phyloP scores from a whole-genome alignment of 2,329 filamentous ascomycete genomes.

The Plenodomus lindquistii region DNA sequence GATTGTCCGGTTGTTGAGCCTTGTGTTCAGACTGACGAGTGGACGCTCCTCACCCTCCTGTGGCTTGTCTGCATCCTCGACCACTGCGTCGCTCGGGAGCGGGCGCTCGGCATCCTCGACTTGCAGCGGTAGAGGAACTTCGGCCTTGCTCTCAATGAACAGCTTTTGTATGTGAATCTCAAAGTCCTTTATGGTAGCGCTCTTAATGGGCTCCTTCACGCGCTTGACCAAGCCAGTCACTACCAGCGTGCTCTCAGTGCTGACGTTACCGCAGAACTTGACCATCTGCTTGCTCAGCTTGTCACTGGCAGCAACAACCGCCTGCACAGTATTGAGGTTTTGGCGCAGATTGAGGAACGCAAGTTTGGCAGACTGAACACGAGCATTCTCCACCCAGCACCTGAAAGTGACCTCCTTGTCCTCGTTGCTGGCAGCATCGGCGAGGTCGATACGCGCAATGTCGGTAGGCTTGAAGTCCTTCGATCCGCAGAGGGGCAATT shows the following conservation, averaged over 20 bases:
- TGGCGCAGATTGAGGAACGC: constrained; percentile 85
- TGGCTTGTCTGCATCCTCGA: constrained; percentile 54
- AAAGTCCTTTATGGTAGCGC: constrained; percentile 74
- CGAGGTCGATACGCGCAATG: constrained; percentile 63
- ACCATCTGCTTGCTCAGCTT: constrained; percentile 84
- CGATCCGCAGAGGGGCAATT: constrained; percentile 63
- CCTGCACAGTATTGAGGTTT: constrained; percentile 77
- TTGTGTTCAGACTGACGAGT: constrained; percentile 78
- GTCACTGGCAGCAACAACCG: constrained; percentile 68
- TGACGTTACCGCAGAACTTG: constrained; percentile 79
- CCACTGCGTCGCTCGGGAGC: constrained; percentile 52
- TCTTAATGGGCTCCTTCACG: constrained; percentile 86
- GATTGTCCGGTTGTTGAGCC: constrained; percentile 89
- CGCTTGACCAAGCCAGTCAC: constrained; percentile 82
- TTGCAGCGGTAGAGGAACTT: constrained; percentile 64
- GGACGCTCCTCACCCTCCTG: constrained; percentile 62
- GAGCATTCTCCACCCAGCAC: constrained; percentile 82
- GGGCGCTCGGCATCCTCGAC: constrained; percentile 57
- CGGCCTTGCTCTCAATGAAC: constrained; percentile 72
- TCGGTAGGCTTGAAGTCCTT: constrained; percentile 56
- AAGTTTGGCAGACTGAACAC: constrained; percentile 88
- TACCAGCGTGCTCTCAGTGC: constrained; percentile 78
- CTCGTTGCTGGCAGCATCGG: constrained; percentile 39
- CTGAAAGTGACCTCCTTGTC: constrained; percentile 68
- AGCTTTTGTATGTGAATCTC: constrained; percentile 90